These are phyloP conservation scores for Hortiboletus flavorubellus DNA, from an alignment of 768 basidiomycete species.

Conservation along the genomic window DNA sequence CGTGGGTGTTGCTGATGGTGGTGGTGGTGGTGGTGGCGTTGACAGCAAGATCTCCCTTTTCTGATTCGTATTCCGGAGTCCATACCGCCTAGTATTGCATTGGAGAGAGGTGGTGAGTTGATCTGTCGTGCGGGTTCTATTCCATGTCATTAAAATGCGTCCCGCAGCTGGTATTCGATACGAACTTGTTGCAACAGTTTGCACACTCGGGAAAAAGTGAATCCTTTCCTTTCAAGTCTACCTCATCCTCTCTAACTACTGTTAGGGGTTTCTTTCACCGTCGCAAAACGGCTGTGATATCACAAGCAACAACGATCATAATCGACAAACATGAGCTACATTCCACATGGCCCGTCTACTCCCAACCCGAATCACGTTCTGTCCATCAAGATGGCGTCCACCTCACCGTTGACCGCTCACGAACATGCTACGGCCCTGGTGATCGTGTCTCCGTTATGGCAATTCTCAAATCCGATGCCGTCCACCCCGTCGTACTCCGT, in stretches of 20 bases:
- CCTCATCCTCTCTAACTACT: background rate
- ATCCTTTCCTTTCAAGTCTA: constrained; percentile 16
- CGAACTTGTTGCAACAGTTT: constrained; percentile 85
- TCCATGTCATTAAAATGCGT: background rate
- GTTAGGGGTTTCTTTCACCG: constrained; percentile 72
- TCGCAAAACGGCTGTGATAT: constrained; percentile 65
- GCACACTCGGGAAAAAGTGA: constrained; percentile 82
- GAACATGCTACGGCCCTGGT: constrained; percentile 83
- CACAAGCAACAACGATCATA: constrained; percentile 66
- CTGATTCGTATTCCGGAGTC: constrained; percentile 90
- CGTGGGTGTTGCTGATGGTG: background rate
- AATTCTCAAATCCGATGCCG: constrained; percentile 65
- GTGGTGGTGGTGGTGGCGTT: constrained; percentile 1
- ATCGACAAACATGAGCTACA: constrained; percentile 95
- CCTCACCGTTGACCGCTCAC: constrained; percentile 70
- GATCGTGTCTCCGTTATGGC: constrained; percentile 75
- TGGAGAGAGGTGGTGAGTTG: constrained; percentile 67
- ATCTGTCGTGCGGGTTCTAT: background rate
- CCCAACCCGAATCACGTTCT: constrained; percentile 70
- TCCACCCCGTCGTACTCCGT: constrained; percentile 69
- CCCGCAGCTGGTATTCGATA: constrained; percentile 76
- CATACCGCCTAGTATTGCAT: constrained; percentile 79
- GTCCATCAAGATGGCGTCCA: constrained; percentile 64
- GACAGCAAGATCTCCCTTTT: constrained; percentile 85
- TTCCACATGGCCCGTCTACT: constrained; percentile 90